Base-by-base conservation (phyloP, 768 basidiomycete genomes). In the Leccinum fibrillosum region DNA sequence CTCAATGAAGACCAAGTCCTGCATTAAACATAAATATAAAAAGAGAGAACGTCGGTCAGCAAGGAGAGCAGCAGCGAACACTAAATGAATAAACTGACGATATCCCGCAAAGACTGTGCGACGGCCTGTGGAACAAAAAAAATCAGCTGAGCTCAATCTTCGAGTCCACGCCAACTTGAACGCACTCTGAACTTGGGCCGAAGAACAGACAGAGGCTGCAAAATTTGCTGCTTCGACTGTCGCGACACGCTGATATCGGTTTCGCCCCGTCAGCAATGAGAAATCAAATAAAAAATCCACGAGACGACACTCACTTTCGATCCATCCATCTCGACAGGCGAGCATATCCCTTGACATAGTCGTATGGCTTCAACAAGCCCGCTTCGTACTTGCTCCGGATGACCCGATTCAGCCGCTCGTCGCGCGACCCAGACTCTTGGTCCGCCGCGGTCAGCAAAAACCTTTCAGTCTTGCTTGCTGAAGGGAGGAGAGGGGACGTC, bases 341-440 rank as follows among this genome's bases (percentile, higher is more conserved):
- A 35, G 92, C 89, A 66, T 98, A 98, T 0, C 96, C 96, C 68
- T 94, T 94, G 51, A 94, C 93, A 64, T 98, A 98, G 73, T 98
- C 95, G 67, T 96, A 97, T 4, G 96, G 96, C 68, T 92, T 94
- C 62, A 98, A 75, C 45, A 98, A 72, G 0, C 95, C 96, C 2
- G 96, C 96, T 69, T 98, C 95, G 73, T 97, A 98, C 74, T 98
- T 98, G 67, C 91, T 94, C 63, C 90, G 83, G 63, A 98, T 98
- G 62, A 98, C 96, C 57, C 91, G 82, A 63, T 88, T 91, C n/a
- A 42, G 75, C 1, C 96, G 85, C 63, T 96, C 92, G 64, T 95
- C 90, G 42, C 96, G 80, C 23, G 93, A 89, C 0, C 96, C 96
- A 1, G 89, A 84, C 55, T 90, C 92, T 67, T 97, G 95, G 72